These are phyloP conservation scores for Hypoxylon sp. DNA, from an alignment of 2,329 filamentous ascomycete species.

Conservation along the genomic window DNA sequence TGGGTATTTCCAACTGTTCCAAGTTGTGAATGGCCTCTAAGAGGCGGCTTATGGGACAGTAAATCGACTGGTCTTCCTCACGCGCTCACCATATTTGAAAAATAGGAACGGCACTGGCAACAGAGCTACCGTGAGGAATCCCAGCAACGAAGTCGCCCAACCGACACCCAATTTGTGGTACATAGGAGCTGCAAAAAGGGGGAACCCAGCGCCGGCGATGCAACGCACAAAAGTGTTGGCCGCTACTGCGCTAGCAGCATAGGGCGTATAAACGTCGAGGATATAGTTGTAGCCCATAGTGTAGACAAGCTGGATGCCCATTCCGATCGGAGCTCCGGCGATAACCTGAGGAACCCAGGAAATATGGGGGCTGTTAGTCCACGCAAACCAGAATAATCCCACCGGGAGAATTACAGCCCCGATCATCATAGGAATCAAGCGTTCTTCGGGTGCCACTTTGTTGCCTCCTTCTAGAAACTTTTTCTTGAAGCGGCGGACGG, in stretches of 20 bases:
- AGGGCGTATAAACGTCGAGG: not conserved
- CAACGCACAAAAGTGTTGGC: not conserved
- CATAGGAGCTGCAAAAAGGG: conserved; percentile 10
- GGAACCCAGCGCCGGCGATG: conserved; percentile 9
- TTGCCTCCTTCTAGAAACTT: not conserved
- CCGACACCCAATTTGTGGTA: conserved; percentile 5
- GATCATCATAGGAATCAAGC: conserved; percentile 9
- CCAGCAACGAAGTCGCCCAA: conserved; percentile 15
- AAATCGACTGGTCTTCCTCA: not conserved
- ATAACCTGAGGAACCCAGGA: conserved; percentile 15
- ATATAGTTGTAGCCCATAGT: conserved; percentile 2
- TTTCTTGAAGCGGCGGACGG: not conserved
- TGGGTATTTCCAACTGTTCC: too few relatives aligned
- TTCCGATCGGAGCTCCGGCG: conserved; percentile 2
- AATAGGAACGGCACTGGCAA: conserved; percentile 8
- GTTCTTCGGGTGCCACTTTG: not conserved
- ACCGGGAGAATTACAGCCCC: not conserved
- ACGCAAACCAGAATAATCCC: conserved; percentile 24
- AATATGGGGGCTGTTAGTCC: conserved; percentile 18
- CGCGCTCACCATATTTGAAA: conserved; percentile 2
- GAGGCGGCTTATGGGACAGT: not conserved
- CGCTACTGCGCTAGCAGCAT: not conserved
- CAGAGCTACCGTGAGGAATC: conserved; percentile 12
- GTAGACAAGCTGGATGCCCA: not conserved
- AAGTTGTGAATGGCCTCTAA: too few relatives aligned